Evolutionary conservation across 2,329 filamentous ascomycete genomes (phyloP), one percentile per base, ranked within the genome.

Genomic region (Aureobasidium sp.): DNA sequence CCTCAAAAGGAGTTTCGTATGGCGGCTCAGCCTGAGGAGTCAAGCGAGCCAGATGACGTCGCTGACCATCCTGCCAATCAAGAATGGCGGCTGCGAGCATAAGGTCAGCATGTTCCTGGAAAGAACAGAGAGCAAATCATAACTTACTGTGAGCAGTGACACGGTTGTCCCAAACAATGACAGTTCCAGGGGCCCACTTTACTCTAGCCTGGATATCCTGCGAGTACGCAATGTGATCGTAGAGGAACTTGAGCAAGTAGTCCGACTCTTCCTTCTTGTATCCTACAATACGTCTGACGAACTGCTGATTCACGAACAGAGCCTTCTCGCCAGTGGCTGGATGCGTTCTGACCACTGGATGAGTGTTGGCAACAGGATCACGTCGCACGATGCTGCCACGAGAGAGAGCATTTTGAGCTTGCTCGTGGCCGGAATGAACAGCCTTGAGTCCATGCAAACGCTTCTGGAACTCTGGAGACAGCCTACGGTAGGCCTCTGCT

Each of bases 231-330:
- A 91, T 84, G 69, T 92, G 89, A 69, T 90, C 84, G 71, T 87
- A 91, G 17, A 92, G 75, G 77, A 92, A 92, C 69, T 90, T 89
- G 63, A 92, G 79, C 10, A 92, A 77, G 52, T 81, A 81, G 66
- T 95, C 91, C 1, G 87, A 90, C 71, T 96, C 92, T 71, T 96
- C 91, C 71, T 91, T 90, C 76, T 96, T 95, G 70, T 87, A 84
- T 13, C 90, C 90, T 1, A 93, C 83, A 60, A 96, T 93, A 34
- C 86, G 81, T 56, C 90, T 86, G 5, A 89, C 93, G 76, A 94
- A 96, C 71, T 93, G 89, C 3, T 87, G 87, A 72, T 95, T 96
- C 32, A 95, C 84, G 67, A 84, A 95, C 8, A 96, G 77, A 0
- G 89, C 87, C 77, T 95, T 96, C 74, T 95, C 89, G 17, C 90